Percentiles rank a stretch among this genome's conserved stretches.
phyloP scores from a whole-genome alignment of 2,329 filamentous ascomycete genomes.

The Bipolaris victoriae region DNA sequence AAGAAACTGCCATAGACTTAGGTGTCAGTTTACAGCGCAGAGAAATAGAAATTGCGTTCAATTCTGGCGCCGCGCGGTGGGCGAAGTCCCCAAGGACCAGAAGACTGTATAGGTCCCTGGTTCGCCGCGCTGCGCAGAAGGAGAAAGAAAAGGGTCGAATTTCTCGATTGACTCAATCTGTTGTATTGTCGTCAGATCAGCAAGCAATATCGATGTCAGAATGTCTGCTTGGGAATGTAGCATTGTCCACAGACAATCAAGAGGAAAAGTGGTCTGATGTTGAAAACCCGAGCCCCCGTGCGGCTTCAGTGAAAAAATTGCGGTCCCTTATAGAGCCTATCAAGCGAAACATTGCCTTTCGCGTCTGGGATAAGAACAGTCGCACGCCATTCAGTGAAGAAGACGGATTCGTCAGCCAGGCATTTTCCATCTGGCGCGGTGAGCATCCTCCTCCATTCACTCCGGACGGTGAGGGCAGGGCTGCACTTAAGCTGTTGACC shows the following conservation, averaged over 20 bases:
- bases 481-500: background rate
- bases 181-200: background rate
- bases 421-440: constrained; percentile 2
- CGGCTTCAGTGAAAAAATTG: background rate
- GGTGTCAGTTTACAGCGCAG: constrained; percentile 4
- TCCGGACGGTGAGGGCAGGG: background rate
- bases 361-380: constrained; percentile 15
- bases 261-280: background rate
- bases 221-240: background rate
- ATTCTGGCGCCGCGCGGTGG: constrained; percentile 6
- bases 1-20: background rate
- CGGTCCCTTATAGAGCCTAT: background rate
- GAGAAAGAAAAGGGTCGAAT: background rate
- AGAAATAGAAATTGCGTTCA: background rate
- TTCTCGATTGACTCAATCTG: background rate
- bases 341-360: background rate
- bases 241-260: background rate
- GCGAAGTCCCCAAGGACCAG: constrained; percentile 10
- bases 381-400: constrained; percentile 8
- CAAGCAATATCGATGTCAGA: background rate
- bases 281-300: background rate
- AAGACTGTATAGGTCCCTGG: background rate
- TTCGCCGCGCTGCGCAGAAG: background rate
- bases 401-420: constrained; percentile 11
- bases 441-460: constrained; percentile 11